Percentiles rank a stretch among this genome's conserved stretches.
Conservation (phyloP, 768 basidiomycete genomes). For the Asterophora lycoperdoides region DNA sequence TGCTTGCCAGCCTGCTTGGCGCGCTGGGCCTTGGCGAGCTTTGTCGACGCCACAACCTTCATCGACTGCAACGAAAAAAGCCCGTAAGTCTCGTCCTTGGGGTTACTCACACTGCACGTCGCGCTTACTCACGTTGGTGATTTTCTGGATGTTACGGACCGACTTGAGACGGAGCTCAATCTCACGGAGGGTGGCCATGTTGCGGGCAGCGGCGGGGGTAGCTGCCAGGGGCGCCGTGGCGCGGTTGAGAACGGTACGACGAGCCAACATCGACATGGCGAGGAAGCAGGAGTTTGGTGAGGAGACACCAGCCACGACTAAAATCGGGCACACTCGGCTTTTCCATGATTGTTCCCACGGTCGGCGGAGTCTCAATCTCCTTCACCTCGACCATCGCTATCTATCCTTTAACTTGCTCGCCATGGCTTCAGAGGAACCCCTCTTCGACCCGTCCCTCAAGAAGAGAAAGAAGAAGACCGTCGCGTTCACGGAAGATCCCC, state of each 20-base stretch:
- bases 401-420: slow-evolving; percentile 9
- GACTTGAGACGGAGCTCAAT: slow-evolving; percentile 96
- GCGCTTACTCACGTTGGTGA: slow-evolving; percentile 75
- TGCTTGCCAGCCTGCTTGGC: slow-evolving; percentile 90
- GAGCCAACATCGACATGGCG: slow-evolving; percentile 38
- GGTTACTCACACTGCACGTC: slow-evolving; percentile 8
- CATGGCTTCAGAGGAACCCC: slow-evolving; percentile 67
- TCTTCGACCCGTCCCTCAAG: slow-evolving; percentile 82
- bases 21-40: slow-evolving; percentile 91
- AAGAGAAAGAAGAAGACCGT: slow-evolving; percentile 88
- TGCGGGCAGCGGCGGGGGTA: slow-evolving; percentile 57
- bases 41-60: slow-evolving; percentile 99
- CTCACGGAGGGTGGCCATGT: slow-evolving; percentile 97
- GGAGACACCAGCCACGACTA: slow-evolving; percentile 10
- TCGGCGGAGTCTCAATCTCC: slow-evolving; percentile 21
- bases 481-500: slow-evolving; percentile 79
- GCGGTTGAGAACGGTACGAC: slow-evolving; percentile 38
- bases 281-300: slow-evolving; percentile 18
- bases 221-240: slow-evolving; percentile 34
- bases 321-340: slow-evolving; percentile 42
- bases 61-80: slow-evolving; percentile 58
- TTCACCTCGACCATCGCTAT: background rate
- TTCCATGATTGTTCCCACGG: slow-evolving; percentile 30
- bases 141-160: slow-evolving; percentile 98
- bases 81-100: no score